phyloP scores from a whole-genome alignment of 495 filamentous ascomycete species.

The Annulohypoxylon stygium region DNA sequence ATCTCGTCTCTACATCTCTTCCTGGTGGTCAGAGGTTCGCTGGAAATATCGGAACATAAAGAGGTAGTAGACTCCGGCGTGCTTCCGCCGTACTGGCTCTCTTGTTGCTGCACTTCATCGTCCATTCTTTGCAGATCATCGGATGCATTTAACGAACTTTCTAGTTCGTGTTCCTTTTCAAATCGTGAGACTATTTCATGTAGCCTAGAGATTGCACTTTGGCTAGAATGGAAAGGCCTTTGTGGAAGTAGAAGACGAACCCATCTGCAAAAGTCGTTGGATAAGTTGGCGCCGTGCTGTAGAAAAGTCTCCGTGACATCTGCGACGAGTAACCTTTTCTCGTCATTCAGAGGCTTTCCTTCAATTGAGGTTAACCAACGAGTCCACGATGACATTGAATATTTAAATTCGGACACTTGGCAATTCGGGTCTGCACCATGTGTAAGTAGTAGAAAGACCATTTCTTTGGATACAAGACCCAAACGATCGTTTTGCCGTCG shows the following conservation, averaged over 20 bases:
- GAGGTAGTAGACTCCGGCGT: background rate
- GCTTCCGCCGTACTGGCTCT: background rate
- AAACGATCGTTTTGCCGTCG: background rate
- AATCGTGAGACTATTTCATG: background rate
- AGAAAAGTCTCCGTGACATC: background rate
- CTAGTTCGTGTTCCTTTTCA: background rate
- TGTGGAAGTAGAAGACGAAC: background rate
- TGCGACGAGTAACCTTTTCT: background rate
- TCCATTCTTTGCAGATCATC: background rate
- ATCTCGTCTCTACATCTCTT: background rate
- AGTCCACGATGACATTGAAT: slow-evolving; percentile 2
- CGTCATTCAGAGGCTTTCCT: background rate
- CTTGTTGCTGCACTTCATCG: background rate
- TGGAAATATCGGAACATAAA: background rate
- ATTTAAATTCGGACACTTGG: background rate
- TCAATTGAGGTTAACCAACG: background rate
- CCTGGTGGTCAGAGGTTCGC: background rate
- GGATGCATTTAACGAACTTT: background rate
- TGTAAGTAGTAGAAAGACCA: background rate
- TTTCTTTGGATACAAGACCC: background rate
- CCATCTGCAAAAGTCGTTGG: slow-evolving; percentile 1
- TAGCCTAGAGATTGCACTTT: background rate
- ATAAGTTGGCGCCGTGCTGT: background rate
- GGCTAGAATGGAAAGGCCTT: background rate
- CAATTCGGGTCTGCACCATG: slow-evolving; percentile 14